Evolutionary conservation across 768 basidiomycete species (phyloP).

Genomic region (Lactarius quietus): DNA sequence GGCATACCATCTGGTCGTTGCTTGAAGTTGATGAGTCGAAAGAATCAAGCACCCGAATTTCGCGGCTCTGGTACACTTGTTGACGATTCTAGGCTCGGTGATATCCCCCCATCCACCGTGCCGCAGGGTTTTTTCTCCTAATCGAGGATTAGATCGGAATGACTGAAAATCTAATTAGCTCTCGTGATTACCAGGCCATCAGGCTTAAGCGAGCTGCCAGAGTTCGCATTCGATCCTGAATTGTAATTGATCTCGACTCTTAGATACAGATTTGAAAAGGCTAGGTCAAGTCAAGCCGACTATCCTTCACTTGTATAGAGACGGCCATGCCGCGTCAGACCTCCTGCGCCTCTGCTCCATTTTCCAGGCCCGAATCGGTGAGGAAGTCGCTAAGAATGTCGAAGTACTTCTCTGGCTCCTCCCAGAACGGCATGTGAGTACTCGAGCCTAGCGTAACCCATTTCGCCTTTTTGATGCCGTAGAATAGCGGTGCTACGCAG

Average conservation of each 20-base stretch:
- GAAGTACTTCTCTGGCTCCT: conserved; percentile 25
- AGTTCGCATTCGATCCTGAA: neutral
- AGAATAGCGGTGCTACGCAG: conserved; percentile 8
- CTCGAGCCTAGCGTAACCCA: conserved; percentile 16
- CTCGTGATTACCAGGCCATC: neutral
- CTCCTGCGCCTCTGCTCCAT: neutral
- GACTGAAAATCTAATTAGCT: neutral
- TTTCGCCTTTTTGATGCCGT: neutral
- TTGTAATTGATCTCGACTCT: neutral
- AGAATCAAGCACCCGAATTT: neutral
- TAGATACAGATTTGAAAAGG: neutral
- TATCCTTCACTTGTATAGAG: neutral
- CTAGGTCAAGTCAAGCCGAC: neutral
- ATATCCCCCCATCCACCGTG: neutral
- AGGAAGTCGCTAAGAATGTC: conserved; percentile 22
- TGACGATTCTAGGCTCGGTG: neutral
- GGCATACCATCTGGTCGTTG: neutral
- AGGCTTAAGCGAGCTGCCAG: neutral
- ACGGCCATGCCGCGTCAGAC: neutral
- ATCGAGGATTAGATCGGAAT: neutral
- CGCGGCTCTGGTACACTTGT: neutral
- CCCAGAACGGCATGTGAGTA: conserved; percentile 25
- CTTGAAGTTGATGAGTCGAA: neutral
- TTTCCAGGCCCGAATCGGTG: neutral
- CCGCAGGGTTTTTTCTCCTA: neutral